Conservation (phyloP, 495 filamentous ascomycete species). For the Hypoxylon fuscum region DNA sequence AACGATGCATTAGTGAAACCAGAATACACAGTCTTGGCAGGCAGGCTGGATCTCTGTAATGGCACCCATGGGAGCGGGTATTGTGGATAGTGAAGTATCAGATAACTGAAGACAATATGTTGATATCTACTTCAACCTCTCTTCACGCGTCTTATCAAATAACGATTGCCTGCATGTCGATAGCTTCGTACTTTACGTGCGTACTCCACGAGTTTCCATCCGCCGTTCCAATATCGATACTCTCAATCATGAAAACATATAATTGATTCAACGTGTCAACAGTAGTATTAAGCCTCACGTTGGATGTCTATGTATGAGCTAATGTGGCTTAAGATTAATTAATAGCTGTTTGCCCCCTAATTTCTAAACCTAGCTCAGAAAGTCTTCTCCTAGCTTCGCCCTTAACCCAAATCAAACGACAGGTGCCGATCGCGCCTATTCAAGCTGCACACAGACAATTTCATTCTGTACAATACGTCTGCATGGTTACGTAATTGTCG, state of each 20-base stretch:
- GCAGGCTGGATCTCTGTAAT: slow-evolving; percentile 10
- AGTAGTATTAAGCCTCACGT: neutral
- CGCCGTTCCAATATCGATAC: neutral
- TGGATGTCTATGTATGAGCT: no score
- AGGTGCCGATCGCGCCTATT: no score
- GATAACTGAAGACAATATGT: slow-evolving; percentile 6
- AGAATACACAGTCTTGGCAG: slow-evolving; percentile 26
- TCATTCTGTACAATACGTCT: no score
- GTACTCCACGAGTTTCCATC: neutral
- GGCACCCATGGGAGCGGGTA: slow-evolving; percentile 10
- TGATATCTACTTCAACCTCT: neutral
- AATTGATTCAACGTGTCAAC: no score
- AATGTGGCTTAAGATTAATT: no score
- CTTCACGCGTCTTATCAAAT: neutral
- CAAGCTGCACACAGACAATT: no score
- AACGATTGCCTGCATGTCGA: neutral
- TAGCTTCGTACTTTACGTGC: neutral
- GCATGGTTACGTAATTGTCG: no score
- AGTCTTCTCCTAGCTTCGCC: no score
- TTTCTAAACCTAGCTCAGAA: no score
- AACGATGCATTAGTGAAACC: slow-evolving; percentile 25
- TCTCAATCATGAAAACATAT: no score
- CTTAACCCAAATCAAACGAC: no score
- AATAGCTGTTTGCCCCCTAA: no score
- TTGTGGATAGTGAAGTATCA: slow-evolving; percentile 16